phyloP scores from a whole-genome alignment of 2,329 filamentous ascomycete species.

The Arachnomyces sp. region DNA sequence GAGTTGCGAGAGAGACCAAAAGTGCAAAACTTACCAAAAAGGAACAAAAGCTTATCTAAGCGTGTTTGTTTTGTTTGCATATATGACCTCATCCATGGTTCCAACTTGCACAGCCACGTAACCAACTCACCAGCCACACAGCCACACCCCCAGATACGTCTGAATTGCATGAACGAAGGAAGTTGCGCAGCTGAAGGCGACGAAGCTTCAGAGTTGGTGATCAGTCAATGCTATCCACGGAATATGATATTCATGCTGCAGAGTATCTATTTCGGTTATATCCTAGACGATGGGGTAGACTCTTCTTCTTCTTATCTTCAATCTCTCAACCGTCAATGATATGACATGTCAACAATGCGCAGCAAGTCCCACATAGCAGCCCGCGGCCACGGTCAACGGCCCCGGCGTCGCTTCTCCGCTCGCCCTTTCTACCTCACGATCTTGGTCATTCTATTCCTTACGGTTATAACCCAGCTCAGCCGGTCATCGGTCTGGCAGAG shows the following conservation, averaged over 20 bases:
- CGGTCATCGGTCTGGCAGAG: background rate
- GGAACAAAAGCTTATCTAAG: background rate
- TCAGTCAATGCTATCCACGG: too few species aligned
- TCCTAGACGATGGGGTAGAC: too few species aligned
- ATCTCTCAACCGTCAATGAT: too few species aligned
- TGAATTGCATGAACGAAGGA: too few species aligned
- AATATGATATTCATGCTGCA: too few species aligned
- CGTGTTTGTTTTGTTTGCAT: background rate
- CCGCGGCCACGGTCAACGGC: slow-evolving; percentile 9
- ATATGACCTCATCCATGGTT: background rate
- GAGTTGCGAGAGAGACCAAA: background rate
- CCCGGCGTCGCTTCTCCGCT: slow-evolving; percentile 31
- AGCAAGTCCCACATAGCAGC: background rate
- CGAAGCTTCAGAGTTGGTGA: too few species aligned
- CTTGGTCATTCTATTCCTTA: slow-evolving; percentile 28
- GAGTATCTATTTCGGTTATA: too few species aligned
- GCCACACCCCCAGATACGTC: too few species aligned
- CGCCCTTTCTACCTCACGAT: slow-evolving; percentile 40
- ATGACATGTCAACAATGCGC: slow-evolving; percentile 7
- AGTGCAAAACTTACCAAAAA: too few species aligned
- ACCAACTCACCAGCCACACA: background rate
- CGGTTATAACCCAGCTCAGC: slow-evolving; percentile 22
- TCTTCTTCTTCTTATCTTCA: slow-evolving; percentile 1
- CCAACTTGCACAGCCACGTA: background rate
- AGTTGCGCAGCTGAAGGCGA: too few species aligned